These are phyloP conservation scores for Clonostachys rhizophaga DNA, from an alignment of 2,329 filamentous ascomycete genomes.

Conservation along the genomic window DNA sequence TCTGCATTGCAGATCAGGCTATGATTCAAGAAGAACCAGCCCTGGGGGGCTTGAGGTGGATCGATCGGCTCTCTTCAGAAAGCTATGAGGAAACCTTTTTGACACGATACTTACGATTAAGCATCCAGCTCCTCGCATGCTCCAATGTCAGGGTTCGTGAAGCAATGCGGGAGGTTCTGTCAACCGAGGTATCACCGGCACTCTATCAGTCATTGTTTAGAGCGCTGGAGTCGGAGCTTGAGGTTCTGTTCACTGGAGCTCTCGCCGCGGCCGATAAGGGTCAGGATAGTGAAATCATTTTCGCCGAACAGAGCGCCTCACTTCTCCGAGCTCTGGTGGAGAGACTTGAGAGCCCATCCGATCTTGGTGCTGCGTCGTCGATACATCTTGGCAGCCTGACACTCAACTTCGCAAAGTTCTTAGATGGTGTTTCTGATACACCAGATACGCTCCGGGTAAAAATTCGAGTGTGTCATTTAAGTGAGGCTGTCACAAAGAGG, in stretches of 20 bases:
- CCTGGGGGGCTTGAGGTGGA: slow-evolving; percentile 56
- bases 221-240: slow-evolving; percentile 60
- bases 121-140: slow-evolving; percentile 61
- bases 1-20: slow-evolving; percentile 58
- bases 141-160: slow-evolving; percentile 61
- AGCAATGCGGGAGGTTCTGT: slow-evolving; percentile 61
- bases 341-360: slow-evolving; percentile 56
- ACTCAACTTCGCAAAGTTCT: slow-evolving; percentile 62
- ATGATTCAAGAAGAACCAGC: slow-evolving; percentile 52
- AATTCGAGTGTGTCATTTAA: slow-evolving; percentile 65
- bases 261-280: slow-evolving; percentile 44
- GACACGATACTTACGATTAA: slow-evolving; percentile 55
- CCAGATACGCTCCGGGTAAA: slow-evolving; percentile 56
- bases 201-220: slow-evolving; percentile 61
- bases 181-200: slow-evolving; percentile 57
- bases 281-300: slow-evolving; percentile 57
- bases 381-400: slow-evolving; percentile 60
- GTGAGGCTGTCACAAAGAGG: slow-evolving; percentile 58
- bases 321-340: slow-evolving; percentile 61
- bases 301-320: slow-evolving; percentile 63
- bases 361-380: slow-evolving; percentile 56
- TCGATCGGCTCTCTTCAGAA: slow-evolving; percentile 55
- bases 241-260: slow-evolving; percentile 55
- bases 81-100: slow-evolving; percentile 57
- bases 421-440: slow-evolving; percentile 54